These are phyloP conservation scores for Penium margaritaceum DNA, from an alignment of 139 green algal genomes.

Conservation along the genomic window DNA sequence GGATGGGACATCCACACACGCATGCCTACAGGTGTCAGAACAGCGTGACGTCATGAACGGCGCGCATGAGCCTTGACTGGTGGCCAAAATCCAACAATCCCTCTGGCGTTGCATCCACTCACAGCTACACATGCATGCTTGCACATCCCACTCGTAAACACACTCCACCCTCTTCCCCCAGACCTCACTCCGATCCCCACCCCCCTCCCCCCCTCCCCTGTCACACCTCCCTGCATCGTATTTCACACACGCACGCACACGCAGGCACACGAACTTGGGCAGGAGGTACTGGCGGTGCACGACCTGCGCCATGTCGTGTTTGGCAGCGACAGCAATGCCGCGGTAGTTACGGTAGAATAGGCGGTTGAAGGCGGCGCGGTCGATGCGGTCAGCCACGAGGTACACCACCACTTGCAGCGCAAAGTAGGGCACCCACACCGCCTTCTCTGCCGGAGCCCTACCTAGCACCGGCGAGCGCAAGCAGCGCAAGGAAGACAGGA, in stretches of 20 bases:
- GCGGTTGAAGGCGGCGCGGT: conserved; percentile 33
- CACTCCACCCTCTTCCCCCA: background rate
- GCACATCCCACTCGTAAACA: background rate
- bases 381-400: conserved; percentile 33
- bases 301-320: conserved; percentile 27
- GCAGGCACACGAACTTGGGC: conserved; percentile 1
- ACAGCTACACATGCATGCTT: too few species aligned
- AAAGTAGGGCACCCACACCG: conserved; percentile 42
- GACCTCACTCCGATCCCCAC: background rate
- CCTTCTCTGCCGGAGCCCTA: too few species aligned
- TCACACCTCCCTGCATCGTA: background rate
- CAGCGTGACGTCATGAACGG: background rate
- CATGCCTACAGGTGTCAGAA: background rate
- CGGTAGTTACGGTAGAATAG: conserved; percentile 42
- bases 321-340: conserved; percentile 11
- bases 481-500: too few species aligned
- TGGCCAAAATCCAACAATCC: too few species aligned
- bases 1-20: background rate
- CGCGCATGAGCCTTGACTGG: too few species aligned
- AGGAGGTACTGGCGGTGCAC: conserved; percentile 36
- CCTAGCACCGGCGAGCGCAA: too few species aligned
- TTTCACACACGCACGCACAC: background rate
- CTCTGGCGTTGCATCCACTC: too few species aligned
- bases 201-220: background rate
- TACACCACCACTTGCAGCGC: conserved; percentile 28